Evolutionary conservation across 2,329 filamentous ascomycete genomes (phyloP).

Genomic region (Harringtonia lauricola): DNA sequence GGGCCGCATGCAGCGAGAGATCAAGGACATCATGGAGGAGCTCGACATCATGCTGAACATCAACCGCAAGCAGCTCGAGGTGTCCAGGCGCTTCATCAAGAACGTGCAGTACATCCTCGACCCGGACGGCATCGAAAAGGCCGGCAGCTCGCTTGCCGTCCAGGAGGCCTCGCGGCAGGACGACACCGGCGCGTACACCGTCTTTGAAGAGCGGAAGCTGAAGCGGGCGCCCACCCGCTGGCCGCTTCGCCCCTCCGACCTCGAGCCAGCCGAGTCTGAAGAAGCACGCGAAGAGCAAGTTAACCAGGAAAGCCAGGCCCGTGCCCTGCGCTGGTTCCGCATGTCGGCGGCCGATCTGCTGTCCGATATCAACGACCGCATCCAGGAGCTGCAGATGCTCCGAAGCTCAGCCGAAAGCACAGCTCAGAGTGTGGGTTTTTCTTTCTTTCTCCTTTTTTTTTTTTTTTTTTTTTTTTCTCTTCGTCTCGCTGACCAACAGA

Average conservation of each 20-base stretch:
- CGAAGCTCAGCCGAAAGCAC: conserved; percentile 21
- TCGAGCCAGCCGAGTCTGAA: no score
- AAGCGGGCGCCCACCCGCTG: no score
- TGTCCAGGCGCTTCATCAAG: conserved; percentile 17
- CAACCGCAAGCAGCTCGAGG: conserved; percentile 22
- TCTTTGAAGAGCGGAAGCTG: background rate
- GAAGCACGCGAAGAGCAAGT: no score
- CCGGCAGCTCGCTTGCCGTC: background rate
- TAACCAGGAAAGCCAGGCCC: no score
- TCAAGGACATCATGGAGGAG: conserved; percentile 36
- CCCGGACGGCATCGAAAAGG: background rate
- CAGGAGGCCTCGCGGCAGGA: background rate
- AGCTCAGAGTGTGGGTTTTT: conserved; percentile 16
- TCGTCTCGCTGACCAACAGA: conserved; percentile 10
- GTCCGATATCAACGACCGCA: conserved; percentile 15
- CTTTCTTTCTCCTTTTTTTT: background rate
- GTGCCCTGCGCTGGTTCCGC: conserved; percentile 18
- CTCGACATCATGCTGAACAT: conserved; percentile 33
- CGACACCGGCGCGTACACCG: background rate
- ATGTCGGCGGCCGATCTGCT: conserved; percentile 18
- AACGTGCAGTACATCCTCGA: conserved; percentile 12
- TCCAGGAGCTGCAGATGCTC: conserved; percentile 23
- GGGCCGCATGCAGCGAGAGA: conserved; percentile 28
- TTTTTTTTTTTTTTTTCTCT: background rate
- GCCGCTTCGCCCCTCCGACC: no score